Base-by-base conservation (phyloP, 345 rosid species). In the Triadica sebifera region DNA sequence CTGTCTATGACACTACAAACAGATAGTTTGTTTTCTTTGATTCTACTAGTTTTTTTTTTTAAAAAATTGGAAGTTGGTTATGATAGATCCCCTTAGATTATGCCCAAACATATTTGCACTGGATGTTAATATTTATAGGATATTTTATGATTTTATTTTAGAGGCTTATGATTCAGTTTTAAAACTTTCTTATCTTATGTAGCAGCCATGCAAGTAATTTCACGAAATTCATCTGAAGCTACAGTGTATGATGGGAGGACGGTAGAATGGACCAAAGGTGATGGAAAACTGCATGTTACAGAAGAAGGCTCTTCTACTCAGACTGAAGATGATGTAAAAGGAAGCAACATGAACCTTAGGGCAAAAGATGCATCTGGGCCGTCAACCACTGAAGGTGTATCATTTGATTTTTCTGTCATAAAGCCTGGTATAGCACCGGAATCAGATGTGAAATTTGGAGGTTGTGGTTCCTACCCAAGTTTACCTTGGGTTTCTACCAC, bases 401-500 rank as follows among this genome's bases (percentile, higher is more conserved):
- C 89, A 51, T 79, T 79, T 41, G 96, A 93, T 84, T 85, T 90
- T 64, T 86, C 94, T 0, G 92, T 90, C 61, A 91, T 95, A 79
- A 93, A 88, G 81, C 99, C 92, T 0, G 99, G 98, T 37, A 90
- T 95, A 74, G 91, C 88, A 74, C 87, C 98, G 0, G 94, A 85
- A 74, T 88, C 98, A 0, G 94, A 85, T 50, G 65, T 95, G 72
- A 95, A 93, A 74, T 90, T 95, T 74, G 98, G 97, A 70, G 98
- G 99, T 49, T 88, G 93, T 15, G 99, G 97, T 29, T 88, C 93
- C 15, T 84, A 72, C 50, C 98, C 99, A 9, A 89, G 93, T 80
- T 77, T 95, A 70, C 99, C 98, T 4, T 93, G 99, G 99, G 98
- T 95, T 66, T 95, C 97, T 53, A 89, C 98, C 78, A 93, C 93